phyloP scores from a whole-genome alignment of 2,329 filamentous ascomycete species.

The Lasiodiplodia theobromae region DNA sequence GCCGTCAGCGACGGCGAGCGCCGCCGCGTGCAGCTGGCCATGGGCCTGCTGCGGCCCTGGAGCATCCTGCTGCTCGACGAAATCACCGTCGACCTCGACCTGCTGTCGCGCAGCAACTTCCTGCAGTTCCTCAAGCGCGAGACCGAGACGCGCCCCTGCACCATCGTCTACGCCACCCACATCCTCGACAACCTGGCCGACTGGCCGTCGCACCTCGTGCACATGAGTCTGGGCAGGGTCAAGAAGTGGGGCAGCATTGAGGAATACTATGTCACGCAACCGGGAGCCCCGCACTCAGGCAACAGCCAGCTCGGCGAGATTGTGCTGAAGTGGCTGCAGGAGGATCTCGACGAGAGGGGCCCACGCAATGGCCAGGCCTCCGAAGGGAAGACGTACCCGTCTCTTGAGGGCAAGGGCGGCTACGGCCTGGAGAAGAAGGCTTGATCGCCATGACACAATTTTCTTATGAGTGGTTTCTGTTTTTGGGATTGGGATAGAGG shows the following conservation, averaged over 20 bases:
- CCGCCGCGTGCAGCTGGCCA: constrained; percentile 89
- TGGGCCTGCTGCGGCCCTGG: constrained; percentile 94
- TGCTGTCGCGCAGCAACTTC: constrained; percentile 85
- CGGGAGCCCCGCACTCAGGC: constrained; percentile 56
- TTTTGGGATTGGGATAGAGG: constrained; percentile 4
- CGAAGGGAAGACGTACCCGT: constrained; percentile 71
- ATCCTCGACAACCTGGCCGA: constrained; percentile 93
- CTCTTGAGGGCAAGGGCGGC: constrained; percentile 65
- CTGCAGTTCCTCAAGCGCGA: constrained; percentile 84
- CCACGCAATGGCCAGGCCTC: constrained; percentile 69
- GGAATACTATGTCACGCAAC: constrained; percentile 66
- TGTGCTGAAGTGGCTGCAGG: constrained; percentile 84
- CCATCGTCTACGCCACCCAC: constrained; percentile 96
- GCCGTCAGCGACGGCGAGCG: constrained; percentile 93
- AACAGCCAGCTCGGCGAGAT: constrained; percentile 88
- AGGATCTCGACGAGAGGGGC: constrained; percentile 79
- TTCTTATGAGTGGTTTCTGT: neutral
- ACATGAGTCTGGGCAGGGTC: constrained; percentile 89
- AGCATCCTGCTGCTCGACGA: constrained; percentile 89
- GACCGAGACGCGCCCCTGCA: constrained; percentile 82
- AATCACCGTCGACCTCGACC: constrained; percentile 94
- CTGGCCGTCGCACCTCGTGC: constrained; percentile 95
- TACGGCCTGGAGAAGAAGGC: constrained; percentile 56
- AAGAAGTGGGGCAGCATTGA: constrained; percentile 84
- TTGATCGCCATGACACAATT: neutral